Base-by-base conservation (phyloP, 2,329 filamentous ascomycete genomes). In the Plectosphaerella plurivora region DNA sequence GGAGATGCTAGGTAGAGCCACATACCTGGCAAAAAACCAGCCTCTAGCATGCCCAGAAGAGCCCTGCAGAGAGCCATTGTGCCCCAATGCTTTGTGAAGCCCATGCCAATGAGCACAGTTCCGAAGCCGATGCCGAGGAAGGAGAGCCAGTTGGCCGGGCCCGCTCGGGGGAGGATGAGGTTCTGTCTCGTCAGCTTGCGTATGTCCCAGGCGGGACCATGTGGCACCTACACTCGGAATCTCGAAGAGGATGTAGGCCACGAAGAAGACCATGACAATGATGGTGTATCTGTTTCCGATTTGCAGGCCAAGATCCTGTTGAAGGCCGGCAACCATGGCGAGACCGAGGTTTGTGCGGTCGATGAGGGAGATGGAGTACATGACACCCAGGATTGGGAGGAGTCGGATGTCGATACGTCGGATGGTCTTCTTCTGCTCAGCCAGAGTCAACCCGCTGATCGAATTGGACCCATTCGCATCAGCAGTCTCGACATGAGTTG, bases 381-480 rank as follows among this genome's bases (percentile, higher is more conserved):
- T 55, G n/a, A 49, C 22, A 5, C 50, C 58, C 2, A 73, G 61
- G 10, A 69, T 69, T 5, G 70, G 69, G 12, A 73, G 65, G 2
- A 73, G 63, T 20, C 70, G 65, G 45, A 64, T 53, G 55, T 73
- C 71, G 16, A 69, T 57, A 5, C 57, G 51, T 35, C 53, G 55
- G 20, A 55, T 53, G 16, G 47, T 35, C 16, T 44, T 53, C 24
- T 51, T 55, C 22, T 55, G 53, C 22, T 53, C 53, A 2, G 47
- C 51, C 2, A 37, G 44, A 15, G 45, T 51, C 14, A 55, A 47
- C 6, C 48, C 48, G 37, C 24, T 33, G 1, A 45, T 14, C 14
- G 2, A 24, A 10, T 14, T 44, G 5, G 4, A n/a, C 35, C 42
- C 15, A 22, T 28, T 28, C n/a, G 25, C 42, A 36, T 53, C 41